Base-by-base conservation (phyloP, 495 filamentous ascomycete species). In the Aspergillus sparsus region DNA sequence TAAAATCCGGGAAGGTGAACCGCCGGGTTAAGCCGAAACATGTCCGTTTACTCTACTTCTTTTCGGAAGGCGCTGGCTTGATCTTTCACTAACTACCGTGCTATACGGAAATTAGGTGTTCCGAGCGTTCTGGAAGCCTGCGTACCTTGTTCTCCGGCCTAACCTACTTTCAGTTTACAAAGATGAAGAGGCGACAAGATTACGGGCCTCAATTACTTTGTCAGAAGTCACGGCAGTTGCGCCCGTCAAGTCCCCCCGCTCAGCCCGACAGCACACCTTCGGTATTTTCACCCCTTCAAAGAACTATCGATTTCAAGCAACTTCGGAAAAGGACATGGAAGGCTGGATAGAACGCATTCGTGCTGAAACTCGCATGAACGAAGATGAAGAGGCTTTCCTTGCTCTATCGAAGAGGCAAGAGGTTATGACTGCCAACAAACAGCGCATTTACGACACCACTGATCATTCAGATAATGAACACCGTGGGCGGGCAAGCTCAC, bases 121-220 rank as follows among this genome's bases (percentile, higher is more conserved):
- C 68, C 75, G 74, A 68, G 71, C 73, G 60, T 71, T 86, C 57
- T 98, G 94, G 94, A 96, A 96, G 74, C 81, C 86, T 11, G 87
- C 91, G 54, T 93, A 90, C 72, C 81, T 98, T 32, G 93, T 98
- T 42, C 86, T 98, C 34, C 89, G 94, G 49, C 92, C 93, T 1
- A 96, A 96, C 67, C 82, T 90, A n/a, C 83, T 98, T 21, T 97
- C 91, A 37, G 91, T 96, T 61, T 98, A 98, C 85, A 93, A 94
- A 69, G 88, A 92, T 64, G 85, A 92, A 55, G 88, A 91, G 66
- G 92, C 96, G 68, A 89, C 88, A 64, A 91, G 93, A 69, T 83
- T 98, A 7, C 87, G 90, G 27, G 88, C 91, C 65, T 92, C 95
- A 65, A 85, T 98, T 61, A 85, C 84, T 67, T 83, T 97, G 46